These are phyloP conservation scores for Salvia miltiorrhiza DNA, from an alignment of 257 asterid species.

Conservation along the genomic window DNA sequence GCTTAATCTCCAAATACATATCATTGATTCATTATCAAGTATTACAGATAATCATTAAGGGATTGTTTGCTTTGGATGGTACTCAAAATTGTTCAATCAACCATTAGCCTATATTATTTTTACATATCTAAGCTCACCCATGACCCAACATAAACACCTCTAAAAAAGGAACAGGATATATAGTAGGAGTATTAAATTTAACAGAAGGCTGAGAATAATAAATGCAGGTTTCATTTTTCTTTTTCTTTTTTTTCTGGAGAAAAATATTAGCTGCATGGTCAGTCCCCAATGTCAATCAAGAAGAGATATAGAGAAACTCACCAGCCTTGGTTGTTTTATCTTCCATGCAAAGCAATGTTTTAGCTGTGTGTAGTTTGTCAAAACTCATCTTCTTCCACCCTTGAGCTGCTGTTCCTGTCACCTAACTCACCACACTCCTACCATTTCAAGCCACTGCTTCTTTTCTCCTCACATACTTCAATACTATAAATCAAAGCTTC, in stretches of 20 bases:
- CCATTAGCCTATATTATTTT: too few species aligned
- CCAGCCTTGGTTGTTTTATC: slow-evolving; percentile 25
- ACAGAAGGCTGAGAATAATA: not conserved
- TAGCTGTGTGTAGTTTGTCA: slow-evolving; percentile 28
- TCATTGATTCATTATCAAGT: too few species aligned
- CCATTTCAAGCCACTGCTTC: slow-evolving; percentile 11
- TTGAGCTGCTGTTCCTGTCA: slow-evolving; percentile 10
- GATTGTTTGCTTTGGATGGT: too few species aligned
- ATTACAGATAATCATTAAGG: too few species aligned
- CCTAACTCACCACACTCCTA: slow-evolving; percentile 29
- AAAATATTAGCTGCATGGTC: not conserved
- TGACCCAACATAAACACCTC: too few species aligned
- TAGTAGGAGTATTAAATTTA: too few species aligned
- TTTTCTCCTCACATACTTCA: not conserved
- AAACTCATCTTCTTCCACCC: slow-evolving; percentile 29
- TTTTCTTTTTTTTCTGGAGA: not conserved
- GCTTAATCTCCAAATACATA: too few species aligned
- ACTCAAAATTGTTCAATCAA: too few species aligned
- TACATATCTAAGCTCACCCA: too few species aligned
- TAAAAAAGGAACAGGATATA: too few species aligned
- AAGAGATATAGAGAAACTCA: not conserved
- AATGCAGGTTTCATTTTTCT: not conserved
- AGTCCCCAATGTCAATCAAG: not conserved
- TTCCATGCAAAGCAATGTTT: slow-evolving; percentile 43
- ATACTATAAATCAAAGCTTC: slow-evolving; percentile 11